Evolutionary conservation across 352 stramenopile genomes (phyloP), one percentile per base, ranked within the genome.

Genomic region (Halophytophthora polymorphica): DNA sequence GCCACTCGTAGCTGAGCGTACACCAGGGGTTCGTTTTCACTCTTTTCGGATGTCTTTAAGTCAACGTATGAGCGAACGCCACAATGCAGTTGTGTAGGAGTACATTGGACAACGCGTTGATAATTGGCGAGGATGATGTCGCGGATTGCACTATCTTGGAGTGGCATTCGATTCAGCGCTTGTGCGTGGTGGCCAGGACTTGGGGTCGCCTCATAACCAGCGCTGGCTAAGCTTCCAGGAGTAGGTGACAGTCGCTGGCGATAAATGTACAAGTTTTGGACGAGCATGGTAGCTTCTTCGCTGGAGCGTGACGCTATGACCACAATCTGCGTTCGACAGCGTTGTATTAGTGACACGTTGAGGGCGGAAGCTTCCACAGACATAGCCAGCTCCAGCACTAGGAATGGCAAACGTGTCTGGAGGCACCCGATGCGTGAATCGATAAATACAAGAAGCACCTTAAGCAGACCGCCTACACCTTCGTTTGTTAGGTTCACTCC

Each of bases 311-410:
- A 25, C 42, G 64, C 44, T 31, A 37, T 22, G 18, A 45, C 34
- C 38, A 65, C 49, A n/a, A 82, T 43, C 25, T 71, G 51, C 1
- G 56, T 64, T 21, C 62, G 44, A 3, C 59, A 69, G 17, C 64
- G 50, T 41, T 78, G 65, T 14, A 69, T 59, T 18, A 77, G 45
- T 1, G 56, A 45, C 11, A 63, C 52, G 14, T 23, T 67, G 37
- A 74, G 58, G 10, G 46, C 29, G 8, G 47, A 42, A 12, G 51
- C 37, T 0, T 35, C 45, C 6, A 69, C 22, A 14, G 63, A 58
- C 34, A 70, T 49, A 23, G 70, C 73, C 41, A 62, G 70, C 8
- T 77, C 68, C 8, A 78, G 23, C 1, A 77, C 58, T 2, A 78
- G 50, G 45, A 64, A 72, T 18, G 50, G 53, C 5, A 74, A 57